Evolutionary conservation across 768 basidiomycete genomes (phyloP).

Genomic region (Amanita rimosa): DNA sequence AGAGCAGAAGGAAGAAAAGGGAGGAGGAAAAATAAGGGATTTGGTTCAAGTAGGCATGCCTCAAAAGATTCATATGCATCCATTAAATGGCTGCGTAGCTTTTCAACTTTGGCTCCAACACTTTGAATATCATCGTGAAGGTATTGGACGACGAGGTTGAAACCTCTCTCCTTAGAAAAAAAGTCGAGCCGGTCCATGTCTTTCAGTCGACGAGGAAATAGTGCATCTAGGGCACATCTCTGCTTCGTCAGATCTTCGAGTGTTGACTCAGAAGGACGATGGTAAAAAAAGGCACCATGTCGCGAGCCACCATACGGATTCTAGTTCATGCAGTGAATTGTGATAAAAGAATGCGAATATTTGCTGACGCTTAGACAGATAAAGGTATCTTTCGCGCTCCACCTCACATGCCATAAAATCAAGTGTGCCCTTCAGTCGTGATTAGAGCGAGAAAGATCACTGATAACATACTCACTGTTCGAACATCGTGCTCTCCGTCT

Average conservation of each 20-base stretch:
- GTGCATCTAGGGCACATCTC: not conserved
- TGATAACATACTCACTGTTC: not conserved
- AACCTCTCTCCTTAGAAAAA: not conserved
- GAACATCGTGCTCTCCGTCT: not conserved
- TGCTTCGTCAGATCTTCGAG: not conserved
- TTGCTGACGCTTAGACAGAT: no score
- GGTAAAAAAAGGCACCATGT: not conserved
- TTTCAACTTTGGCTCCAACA: not conserved
- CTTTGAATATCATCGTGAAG: not conserved
- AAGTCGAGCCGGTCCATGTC: not conserved
- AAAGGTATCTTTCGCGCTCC: no score
- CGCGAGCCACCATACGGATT: not conserved
- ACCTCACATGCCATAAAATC: not conserved
- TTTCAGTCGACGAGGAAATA: not conserved
- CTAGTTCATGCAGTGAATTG: not conserved
- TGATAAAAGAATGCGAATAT: not conserved
- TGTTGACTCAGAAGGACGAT: not conserved
- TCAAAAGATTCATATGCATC: not conserved
- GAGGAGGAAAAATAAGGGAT: no score
- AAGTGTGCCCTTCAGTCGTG: not conserved
- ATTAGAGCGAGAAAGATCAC: not conserved
- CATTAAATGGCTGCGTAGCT: not conserved
- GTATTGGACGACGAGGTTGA: no score
- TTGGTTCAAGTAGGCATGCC: not conserved
- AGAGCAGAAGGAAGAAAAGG: no score